Evolutionary conservation across 495 filamentous ascomycete genomes (phyloP).

Genomic region (Bryoglossum gracile): DNA sequence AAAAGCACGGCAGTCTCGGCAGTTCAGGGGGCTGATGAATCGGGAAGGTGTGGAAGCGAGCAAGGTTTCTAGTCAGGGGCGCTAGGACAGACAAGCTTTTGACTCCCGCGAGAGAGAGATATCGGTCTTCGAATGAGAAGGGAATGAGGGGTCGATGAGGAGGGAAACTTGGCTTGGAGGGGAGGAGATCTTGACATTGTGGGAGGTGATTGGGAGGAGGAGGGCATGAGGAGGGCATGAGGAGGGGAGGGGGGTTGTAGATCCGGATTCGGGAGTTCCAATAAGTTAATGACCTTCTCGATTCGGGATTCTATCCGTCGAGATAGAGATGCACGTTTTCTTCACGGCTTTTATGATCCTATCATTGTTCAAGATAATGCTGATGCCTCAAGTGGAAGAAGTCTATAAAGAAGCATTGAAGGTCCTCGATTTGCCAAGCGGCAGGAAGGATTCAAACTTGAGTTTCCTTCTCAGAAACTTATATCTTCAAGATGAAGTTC

Average conservation of each 20-base stretch:
- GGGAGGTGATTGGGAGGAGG: not conserved
- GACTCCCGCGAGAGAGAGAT: too few species aligned
- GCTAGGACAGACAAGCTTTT: too few species aligned
- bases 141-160: not conserved
- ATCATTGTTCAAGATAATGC: not conserved
- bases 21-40: not conserved
- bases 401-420: not conserved
- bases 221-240: not conserved
- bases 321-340: not conserved
- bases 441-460: not conserved
- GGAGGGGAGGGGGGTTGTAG: not conserved
- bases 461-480: not conserved
- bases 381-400: not conserved
- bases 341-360: not conserved
- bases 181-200: not conserved
- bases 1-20: not conserved
- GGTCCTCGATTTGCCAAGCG: not conserved
- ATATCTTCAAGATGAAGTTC: conserved; percentile 10
- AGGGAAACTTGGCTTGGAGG: not conserved
- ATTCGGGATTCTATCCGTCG: not conserved
- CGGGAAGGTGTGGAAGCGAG: not conserved
- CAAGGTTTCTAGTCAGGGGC: too few species aligned
- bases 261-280: not conserved
- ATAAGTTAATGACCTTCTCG: not conserved
- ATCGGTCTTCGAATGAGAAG: too few species aligned